Evolutionary conservation across 2,329 filamentous ascomycete species (phyloP).

Genomic region (Fusarium sp.): DNA sequence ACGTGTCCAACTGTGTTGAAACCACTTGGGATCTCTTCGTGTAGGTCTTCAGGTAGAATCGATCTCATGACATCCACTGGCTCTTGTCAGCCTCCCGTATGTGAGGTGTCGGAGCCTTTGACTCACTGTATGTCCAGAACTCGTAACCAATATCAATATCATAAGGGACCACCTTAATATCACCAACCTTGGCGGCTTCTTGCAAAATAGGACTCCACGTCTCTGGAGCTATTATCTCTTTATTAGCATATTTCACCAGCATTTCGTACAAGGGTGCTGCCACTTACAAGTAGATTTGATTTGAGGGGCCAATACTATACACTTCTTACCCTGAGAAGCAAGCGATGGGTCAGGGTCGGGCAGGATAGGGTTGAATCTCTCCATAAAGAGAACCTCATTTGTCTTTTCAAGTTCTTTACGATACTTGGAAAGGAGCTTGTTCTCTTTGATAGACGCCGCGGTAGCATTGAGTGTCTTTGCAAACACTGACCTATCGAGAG

Average conservation of each 20-base stretch:
- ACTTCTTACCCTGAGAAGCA: conserved; percentile 68
- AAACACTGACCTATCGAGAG: conserved; percentile 87
- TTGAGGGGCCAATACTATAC: conserved; percentile 67
- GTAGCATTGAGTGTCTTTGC: conserved; percentile 78
- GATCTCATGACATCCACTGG: conserved; percentile 83
- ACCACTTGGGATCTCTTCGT: conserved; percentile 83
- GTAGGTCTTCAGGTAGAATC: conserved; percentile 81
- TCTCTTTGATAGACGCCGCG: conserved; percentile 81
- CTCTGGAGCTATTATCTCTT: conserved; percentile 56
- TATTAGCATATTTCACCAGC: conserved; percentile 4
- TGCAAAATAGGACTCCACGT: conserved; percentile 81
- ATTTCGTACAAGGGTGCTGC: not conserved
- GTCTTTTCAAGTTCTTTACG: conserved; percentile 73
- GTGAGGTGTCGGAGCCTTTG: not conserved
- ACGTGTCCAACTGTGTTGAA: conserved; percentile 93
- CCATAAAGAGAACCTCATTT: conserved; percentile 72
- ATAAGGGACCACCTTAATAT: conserved; percentile 79
- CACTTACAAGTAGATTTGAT: conserved; percentile 64
- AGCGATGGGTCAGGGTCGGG: conserved; percentile 68
- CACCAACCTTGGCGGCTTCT: conserved; percentile 74
- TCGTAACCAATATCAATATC: conserved; percentile 82
- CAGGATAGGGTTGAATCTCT: conserved; percentile 71
- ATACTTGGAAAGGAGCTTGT: conserved; percentile 77
- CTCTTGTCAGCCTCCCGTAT: conserved; percentile 31
- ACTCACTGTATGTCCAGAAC: conserved; percentile 83